phyloP scores from a whole-genome alignment of 108 stramenopile species.

The Skeletonema menzelii region DNA sequence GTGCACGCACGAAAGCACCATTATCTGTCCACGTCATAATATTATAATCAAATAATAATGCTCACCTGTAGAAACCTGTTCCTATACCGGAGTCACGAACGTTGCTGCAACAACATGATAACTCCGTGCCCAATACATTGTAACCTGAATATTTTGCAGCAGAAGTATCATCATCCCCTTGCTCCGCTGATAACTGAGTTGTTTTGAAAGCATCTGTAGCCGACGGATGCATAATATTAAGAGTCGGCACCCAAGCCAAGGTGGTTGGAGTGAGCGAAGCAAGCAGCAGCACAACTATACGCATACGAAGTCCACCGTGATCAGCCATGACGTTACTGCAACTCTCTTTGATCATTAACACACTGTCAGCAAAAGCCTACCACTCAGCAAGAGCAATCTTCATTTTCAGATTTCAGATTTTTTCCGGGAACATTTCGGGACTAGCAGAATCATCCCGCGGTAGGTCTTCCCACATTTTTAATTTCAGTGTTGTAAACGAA shows the following conservation, averaged over 20 bases:
- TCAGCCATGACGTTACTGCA: background rate
- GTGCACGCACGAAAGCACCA: too few relatives aligned
- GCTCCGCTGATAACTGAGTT: background rate
- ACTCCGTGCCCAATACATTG: constrained; percentile 72
- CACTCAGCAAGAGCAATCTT: too few relatives aligned
- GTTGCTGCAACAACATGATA: constrained; percentile 68
- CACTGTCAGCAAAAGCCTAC: too few relatives aligned
- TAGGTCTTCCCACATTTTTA: too few relatives aligned
- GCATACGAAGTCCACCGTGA: background rate
- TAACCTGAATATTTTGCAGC: constrained; percentile 32
- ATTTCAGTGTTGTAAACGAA: too few relatives aligned
- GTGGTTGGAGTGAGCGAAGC: background rate
- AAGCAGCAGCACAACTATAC: background rate
- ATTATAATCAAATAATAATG: background rate
- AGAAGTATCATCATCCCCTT: constrained; percentile 3
- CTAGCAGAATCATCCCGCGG: too few relatives aligned
- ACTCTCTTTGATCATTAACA: too few relatives aligned
- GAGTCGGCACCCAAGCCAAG: background rate
- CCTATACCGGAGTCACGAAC: constrained; percentile 69
- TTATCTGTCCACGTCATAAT: too few relatives aligned
- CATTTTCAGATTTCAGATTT: too few relatives aligned
- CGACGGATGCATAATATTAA: background rate
- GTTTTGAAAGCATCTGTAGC: background rate
- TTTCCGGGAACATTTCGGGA: too few relatives aligned
- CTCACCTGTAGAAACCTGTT: constrained; percentile 77